A percentile compares a stretch with the other conserved stretches of the same genome.
phyloP scores from a whole-genome alignment of 495 filamentous ascomycete species.

The Daldinia caldariorum region DNA sequence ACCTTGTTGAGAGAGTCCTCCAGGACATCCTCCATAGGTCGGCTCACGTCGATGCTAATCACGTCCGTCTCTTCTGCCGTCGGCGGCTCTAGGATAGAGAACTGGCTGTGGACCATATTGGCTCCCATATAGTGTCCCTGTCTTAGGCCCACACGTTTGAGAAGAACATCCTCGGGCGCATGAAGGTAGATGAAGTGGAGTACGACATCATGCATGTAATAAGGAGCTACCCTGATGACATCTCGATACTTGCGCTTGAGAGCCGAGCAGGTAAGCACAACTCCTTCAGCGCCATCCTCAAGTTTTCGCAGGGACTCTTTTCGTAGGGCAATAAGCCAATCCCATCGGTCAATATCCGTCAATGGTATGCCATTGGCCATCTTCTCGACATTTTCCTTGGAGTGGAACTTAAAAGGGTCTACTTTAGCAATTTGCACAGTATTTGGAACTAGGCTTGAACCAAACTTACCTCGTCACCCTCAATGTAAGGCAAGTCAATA shows the following conservation, averaged over 20 bases:
- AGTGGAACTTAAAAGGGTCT: constrained; percentile 75
- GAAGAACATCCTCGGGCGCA: constrained; percentile 75
- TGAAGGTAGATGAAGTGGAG: constrained; percentile 95
- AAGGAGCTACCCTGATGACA: constrained; percentile 89
- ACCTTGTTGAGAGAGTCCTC: constrained; percentile 67
- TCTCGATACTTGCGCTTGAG: constrained; percentile 98
- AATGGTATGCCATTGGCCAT: constrained; percentile 89
- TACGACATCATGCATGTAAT: constrained; percentile 75
- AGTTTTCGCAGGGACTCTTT: constrained; percentile 77
- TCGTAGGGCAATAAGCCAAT: constrained; percentile 92
- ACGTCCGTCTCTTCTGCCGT: constrained; percentile 82
- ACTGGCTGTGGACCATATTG: constrained; percentile 95
- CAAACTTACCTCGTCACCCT: constrained; percentile 89
- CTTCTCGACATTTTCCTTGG: constrained; percentile 86
- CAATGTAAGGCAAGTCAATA: constrained; percentile 83
- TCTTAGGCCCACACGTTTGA: constrained; percentile 76
- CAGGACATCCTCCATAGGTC: constrained; percentile 71
- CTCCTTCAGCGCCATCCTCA: constrained; percentile 70
- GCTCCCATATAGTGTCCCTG: constrained; percentile 96
- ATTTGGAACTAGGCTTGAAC: neutral
- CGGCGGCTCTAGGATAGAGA: constrained; percentile 85
- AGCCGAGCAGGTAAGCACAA: constrained; percentile 94
- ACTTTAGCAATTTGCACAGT: constrained; percentile 31
- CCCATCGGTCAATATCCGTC: constrained; percentile 96
- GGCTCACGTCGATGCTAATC: constrained; percentile 81